phyloP scores from a whole-genome alignment of 2,329 filamentous ascomycete genomes.

The Pseudogymnoascus sp. region DNA sequence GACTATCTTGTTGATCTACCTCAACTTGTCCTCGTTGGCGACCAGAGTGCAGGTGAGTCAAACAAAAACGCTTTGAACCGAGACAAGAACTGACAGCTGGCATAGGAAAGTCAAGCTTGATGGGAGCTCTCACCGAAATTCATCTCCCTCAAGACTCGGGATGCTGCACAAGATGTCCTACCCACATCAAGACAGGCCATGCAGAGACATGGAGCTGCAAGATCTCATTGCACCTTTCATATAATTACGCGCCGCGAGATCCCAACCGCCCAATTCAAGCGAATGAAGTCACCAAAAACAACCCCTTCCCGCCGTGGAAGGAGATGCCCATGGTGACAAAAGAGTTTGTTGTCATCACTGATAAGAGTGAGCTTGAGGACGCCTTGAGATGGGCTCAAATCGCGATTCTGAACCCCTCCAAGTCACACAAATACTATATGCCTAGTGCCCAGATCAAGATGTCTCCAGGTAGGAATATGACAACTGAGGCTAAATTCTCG shows the following conservation, averaged over 20 bases:
- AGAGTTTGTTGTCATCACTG: slow-evolving; percentile 57
- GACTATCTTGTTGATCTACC: slow-evolving; percentile 61
- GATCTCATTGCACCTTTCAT: slow-evolving; percentile 60
- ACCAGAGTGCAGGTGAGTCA: slow-evolving; percentile 63
- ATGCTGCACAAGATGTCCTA: slow-evolving; percentile 72
- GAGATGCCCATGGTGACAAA: slow-evolving; percentile 35
- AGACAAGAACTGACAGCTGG: background rate
- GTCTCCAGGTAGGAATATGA: slow-evolving; percentile 34
- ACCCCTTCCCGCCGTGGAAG: slow-evolving; percentile 61
- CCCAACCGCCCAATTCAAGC: background rate
- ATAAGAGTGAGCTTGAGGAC: slow-evolving; percentile 57
- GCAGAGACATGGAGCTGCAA: slow-evolving; percentile 60
- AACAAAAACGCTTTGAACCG: background rate
- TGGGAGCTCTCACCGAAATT: slow-evolving; percentile 60
- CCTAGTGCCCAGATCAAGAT: slow-evolving; percentile 24
- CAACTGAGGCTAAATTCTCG: slow-evolving; percentile 61
- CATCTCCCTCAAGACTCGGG: slow-evolving; percentile 63
- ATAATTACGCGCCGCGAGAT: slow-evolving; percentile 41
- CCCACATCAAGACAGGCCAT: slow-evolving; percentile 57
- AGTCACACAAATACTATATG: slow-evolving; percentile 39
- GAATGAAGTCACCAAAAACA: slow-evolving; percentile 22
- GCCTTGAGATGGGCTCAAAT: slow-evolving; percentile 68
- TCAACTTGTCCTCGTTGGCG: slow-evolving; percentile 75
- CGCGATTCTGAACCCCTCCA: slow-evolving; percentile 64
- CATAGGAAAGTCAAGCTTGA: slow-evolving; percentile 59